Percentiles rank a stretch among this genome's conserved stretches.
Evolutionary conservation across 2,329 filamentous ascomycete genomes (phyloP).

Genomic region (Arthrobotrys musiformis): DNA sequence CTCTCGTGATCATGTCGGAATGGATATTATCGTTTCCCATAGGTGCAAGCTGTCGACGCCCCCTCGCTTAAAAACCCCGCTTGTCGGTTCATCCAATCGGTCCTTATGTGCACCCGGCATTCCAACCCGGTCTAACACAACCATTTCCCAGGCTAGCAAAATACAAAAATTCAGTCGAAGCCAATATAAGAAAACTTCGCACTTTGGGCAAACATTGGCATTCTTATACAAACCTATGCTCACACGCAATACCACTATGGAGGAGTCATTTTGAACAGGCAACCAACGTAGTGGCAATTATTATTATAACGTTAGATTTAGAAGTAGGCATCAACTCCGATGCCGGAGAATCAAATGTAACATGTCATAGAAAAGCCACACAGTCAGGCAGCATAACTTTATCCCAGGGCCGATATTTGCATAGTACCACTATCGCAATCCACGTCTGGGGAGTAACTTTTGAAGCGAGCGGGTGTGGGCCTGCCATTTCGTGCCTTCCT

Average conservation of each 20-base stretch:
- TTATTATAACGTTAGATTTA: constrained; percentile 7
- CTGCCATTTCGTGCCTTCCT: constrained; percentile 12
- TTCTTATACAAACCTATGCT: neutral
- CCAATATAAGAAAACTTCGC: neutral
- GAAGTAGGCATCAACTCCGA: constrained; percentile 18
- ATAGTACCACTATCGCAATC: neutral
- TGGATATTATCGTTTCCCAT: neutral
- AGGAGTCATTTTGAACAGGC: constrained; percentile 9
- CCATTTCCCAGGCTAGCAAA: too few species aligned
- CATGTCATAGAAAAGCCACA: neutral
- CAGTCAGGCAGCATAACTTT: neutral
- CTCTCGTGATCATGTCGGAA: constrained; percentile 1
- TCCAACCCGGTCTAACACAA: neutral
- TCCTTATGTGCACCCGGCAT: neutral
- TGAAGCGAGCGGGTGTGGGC: neutral
- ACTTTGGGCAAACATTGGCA: neutral
- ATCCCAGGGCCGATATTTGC: neutral
- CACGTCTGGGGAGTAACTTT: neutral
- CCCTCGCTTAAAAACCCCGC: constrained; percentile 7
- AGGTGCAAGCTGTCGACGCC: constrained; percentile 1
- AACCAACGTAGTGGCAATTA: neutral
- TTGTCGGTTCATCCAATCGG: neutral
- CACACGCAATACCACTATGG: neutral
- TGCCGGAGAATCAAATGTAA: constrained; percentile 18
- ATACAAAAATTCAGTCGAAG: neutral